These are phyloP conservation scores for Calophaca sinica DNA, from an alignment of 306 rosid genomes.

Conservation along the genomic window DNA sequence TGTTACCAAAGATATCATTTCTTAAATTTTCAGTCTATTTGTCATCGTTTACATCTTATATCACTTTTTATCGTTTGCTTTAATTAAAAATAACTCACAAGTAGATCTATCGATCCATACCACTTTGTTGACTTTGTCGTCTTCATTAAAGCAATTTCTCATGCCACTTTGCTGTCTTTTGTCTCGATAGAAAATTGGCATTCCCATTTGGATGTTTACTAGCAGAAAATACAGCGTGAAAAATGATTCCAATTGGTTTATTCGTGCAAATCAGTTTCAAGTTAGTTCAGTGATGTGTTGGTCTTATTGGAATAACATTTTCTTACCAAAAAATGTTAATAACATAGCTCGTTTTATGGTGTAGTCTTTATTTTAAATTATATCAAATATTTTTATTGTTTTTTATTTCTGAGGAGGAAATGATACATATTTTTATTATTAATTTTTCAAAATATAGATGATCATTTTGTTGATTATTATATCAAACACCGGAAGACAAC, in stretches of 20 bases:
- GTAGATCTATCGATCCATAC: constrained; percentile 6
- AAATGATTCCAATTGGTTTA: constrained; percentile 5
- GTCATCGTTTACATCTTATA: constrained; percentile 18
- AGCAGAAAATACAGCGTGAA: constrained; percentile 11
- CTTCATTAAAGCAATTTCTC: constrained; percentile 47
- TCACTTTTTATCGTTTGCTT: constrained; percentile 34
- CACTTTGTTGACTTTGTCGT: constrained; percentile 45
- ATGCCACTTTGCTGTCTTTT: constrained; percentile 46
- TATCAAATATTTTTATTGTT: too few relatives aligned
- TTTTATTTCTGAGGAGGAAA: too few relatives aligned
- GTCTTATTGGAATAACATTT: too few relatives aligned
- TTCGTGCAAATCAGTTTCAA: too few relatives aligned
- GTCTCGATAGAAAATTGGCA: constrained; percentile 49
- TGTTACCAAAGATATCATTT: constrained; percentile 50
- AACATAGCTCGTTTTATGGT: too few relatives aligned
- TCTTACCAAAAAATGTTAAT: too few relatives aligned
- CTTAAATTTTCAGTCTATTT: constrained; percentile 51
- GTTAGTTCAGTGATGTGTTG: too few relatives aligned
- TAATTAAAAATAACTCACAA: constrained; percentile 23
- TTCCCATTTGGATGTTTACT: constrained; percentile 43
- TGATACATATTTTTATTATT: too few relatives aligned
- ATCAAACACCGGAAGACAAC: too few relatives aligned
- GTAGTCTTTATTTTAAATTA: too few relatives aligned
- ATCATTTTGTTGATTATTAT: too few relatives aligned
- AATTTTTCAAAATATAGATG: too few relatives aligned